phyloP scores from a whole-genome alignment of 1,284 basidiomycete genomes.

The Tilletia walkeri region DNA sequence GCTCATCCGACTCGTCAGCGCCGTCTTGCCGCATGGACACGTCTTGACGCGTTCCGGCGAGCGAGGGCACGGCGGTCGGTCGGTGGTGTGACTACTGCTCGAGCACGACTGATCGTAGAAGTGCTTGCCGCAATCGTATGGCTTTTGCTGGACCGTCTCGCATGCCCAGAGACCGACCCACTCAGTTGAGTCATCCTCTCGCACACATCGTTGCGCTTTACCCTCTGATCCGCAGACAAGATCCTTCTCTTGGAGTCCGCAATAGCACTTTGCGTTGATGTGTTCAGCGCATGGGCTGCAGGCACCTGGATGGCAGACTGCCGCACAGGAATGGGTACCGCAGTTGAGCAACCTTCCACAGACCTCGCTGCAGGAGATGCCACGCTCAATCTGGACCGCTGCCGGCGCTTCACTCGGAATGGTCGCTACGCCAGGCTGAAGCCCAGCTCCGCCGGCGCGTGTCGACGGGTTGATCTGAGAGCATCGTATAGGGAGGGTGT shows the following conservation, averaged over 20 bases:
- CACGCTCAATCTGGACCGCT: constrained; percentile 14
- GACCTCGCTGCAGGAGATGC: constrained; percentile 44
- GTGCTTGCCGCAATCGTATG: constrained; percentile 47
- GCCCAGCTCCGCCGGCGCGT: constrained; percentile 23
- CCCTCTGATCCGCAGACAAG: constrained; percentile 48
- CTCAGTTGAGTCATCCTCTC: background rate
- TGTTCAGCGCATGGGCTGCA: constrained; percentile 40
- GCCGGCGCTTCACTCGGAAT: constrained; percentile 13
- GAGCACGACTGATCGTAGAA: constrained; percentile 41
- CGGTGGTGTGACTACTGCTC: background rate
- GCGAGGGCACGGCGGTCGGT: constrained; percentile 34
- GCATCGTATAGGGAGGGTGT: constrained; percentile 43
- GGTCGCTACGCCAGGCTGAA: background rate
- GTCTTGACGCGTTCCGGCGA: constrained; percentile 39
- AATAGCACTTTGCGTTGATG: constrained; percentile 42
- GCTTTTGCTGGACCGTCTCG: constrained; percentile 35
- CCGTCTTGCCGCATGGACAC: constrained; percentile 47
- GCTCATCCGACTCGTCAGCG: constrained; percentile 28
- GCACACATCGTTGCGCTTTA: constrained; percentile 26
- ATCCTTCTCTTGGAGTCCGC: constrained; percentile 38
- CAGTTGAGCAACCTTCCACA: constrained; percentile 48
- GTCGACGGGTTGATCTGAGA: constrained; percentile 34
- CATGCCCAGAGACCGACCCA: constrained; percentile 42
- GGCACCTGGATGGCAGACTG: constrained; percentile 43
- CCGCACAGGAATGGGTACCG: constrained; percentile 39